These are phyloP conservation scores for Emericellopsis atlantica DNA, from an alignment of 2,329 filamentous ascomycete genomes.

Conservation along the genomic window DNA sequence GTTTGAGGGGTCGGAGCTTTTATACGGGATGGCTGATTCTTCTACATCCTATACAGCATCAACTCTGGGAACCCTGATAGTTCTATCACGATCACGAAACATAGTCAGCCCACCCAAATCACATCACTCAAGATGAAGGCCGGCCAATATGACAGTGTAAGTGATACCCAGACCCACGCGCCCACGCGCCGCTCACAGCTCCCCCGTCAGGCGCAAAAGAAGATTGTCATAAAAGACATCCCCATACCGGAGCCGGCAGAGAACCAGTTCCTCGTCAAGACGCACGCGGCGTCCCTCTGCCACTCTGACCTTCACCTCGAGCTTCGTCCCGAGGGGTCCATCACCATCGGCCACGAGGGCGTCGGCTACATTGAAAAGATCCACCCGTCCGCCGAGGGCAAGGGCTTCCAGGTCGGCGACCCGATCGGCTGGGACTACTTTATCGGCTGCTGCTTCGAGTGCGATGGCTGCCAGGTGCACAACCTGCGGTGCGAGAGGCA, in stretches of 20 bases:
- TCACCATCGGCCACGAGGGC: constrained; percentile 29
- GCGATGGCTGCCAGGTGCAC: constrained; percentile 30
- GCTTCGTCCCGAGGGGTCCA: constrained; percentile 9
- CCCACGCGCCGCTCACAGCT: neutral
- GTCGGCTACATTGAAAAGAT: constrained; percentile 27
- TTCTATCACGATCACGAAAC: too few species aligned
- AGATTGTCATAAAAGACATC: constrained; percentile 24
- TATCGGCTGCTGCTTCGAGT: constrained; percentile 30
- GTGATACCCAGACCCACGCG: neutral
- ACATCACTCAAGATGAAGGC: constrained; percentile 7
- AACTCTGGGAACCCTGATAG: too few species aligned
- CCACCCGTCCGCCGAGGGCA: constrained; percentile 17
- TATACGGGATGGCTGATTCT: too few species aligned
- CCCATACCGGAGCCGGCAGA: constrained; percentile 26
- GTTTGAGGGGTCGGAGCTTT: too few species aligned
- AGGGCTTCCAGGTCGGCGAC: constrained; percentile 28
- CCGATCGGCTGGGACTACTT: constrained; percentile 32
- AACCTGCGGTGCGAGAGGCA: constrained; percentile 25
- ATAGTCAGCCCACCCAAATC: too few species aligned
- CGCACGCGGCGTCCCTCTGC: constrained; percentile 20
- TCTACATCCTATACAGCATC: too few species aligned
- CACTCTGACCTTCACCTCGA: constrained; percentile 16
- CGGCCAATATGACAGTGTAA: constrained; percentile 9
- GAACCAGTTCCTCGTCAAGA: constrained; percentile 25
- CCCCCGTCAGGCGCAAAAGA: constrained; percentile 8